Conservation (phyloP, 1,139 yeast species). For the Lodderomyces parapsilosis region DNA sequence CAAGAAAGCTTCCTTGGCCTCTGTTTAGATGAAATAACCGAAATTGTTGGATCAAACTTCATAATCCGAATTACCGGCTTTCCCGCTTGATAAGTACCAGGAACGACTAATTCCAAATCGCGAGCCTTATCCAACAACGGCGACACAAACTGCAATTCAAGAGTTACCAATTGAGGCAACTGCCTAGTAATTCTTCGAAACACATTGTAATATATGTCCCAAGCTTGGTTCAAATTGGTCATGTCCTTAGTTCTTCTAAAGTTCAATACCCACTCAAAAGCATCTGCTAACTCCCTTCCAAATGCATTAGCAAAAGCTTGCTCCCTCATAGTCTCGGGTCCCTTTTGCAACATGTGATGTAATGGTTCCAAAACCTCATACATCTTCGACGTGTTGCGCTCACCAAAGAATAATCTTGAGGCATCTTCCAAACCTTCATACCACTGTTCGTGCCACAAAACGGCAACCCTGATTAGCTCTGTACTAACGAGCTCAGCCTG, state of each 20-base stretch:
- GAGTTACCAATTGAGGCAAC: conserved; percentile 78
- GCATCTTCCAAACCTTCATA: conserved; percentile 98
- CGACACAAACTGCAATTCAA: conserved; percentile 91
- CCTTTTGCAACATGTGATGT: conserved; percentile 76
- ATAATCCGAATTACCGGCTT: conserved; percentile 72
- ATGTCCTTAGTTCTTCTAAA: conserved; percentile 83
- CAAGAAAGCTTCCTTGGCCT: conserved; percentile 84
- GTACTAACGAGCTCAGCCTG: conserved; percentile 94
- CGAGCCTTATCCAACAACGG: conserved; percentile 80
- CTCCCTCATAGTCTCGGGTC: conserved; percentile 92
- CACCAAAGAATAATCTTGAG: conserved; percentile 89
- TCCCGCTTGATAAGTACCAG: conserved; percentile 90
- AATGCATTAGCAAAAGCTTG: conserved; percentile 90
- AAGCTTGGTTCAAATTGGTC: conserved; percentile 90
- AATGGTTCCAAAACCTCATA: conserved; percentile 86
- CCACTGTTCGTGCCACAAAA: conserved; percentile 98
- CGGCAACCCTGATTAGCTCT: conserved; percentile 92
- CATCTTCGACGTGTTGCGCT: conserved; percentile 93
- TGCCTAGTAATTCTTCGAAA: conserved; percentile 90
- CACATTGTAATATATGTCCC: conserved; percentile 95
- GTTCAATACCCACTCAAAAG: conserved; percentile 89
- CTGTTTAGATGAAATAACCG: conserved; percentile 94
- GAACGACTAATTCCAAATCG: conserved; percentile 84
- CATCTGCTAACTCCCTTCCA: conserved; percentile 91
- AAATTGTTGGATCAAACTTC: conserved; percentile 75